Base-by-base conservation (phyloP, 129 eudicot species). In the Saposhnikovia divaricata region DNA sequence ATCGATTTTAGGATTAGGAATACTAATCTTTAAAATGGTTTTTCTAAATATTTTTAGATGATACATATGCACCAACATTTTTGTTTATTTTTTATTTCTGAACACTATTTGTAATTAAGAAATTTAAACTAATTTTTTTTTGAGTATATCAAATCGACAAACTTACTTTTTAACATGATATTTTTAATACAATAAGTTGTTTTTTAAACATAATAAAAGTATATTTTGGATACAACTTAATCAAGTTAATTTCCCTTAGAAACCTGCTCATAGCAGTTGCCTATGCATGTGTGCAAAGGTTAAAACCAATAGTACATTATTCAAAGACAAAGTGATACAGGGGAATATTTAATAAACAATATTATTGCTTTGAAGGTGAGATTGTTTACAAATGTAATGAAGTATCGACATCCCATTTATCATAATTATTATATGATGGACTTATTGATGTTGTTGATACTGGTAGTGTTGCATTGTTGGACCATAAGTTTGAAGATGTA, bases 361-460 rank as follows among this genome's bases (percentile, higher is more conserved):
- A 76, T 31, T 69, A 69, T 76, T 46, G 16, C 2, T 25, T n/a
- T n/a, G 6, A 31, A 53, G 68, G 40, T 28, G 42, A 15, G 39
- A 72, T 79, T 83, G 65, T 83, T 80, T 87, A 87, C 82, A 89
- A 83, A 85, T 81, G 93, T 82, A 89, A 90, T 71, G 93, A 87
- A 39, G 89, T 89, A 87, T 89, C 93, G 34, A 86, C 93, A 71
- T 85, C 87, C 40, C 71, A 76, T 53, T 84, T 85, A 40, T 84
- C 89, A 53, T 69, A 65, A 65, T 48, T 39, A 65, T 48, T 39
- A 63, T 75, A 80, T 55, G 85, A 74, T 9, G 82, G 40, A 45
- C 84, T 78, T 76, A 82, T 81, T 10, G 79, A 6, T 53, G 82
- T 81, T 16, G 82, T 14, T 61, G 69, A 25, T 59, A 34, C 34